These are phyloP conservation scores for Epichloe sylvatica DNA, from an alignment of 2,329 filamentous ascomycete genomes.

Conservation along the genomic window DNA sequence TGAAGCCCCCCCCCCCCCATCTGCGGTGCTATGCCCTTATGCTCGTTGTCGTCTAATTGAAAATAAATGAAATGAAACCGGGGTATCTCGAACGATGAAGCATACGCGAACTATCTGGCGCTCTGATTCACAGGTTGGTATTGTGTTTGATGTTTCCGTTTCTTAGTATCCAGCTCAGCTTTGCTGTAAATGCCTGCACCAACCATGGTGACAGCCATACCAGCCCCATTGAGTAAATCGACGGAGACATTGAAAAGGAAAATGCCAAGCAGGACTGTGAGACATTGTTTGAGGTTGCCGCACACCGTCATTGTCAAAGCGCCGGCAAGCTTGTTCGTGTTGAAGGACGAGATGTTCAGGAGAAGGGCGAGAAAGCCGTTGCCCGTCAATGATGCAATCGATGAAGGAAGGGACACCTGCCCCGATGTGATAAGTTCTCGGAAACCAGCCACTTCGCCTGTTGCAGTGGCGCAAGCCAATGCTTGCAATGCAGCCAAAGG, in stretches of 20 bases:
- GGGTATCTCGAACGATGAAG: constrained; percentile 7
- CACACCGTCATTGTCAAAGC: constrained; percentile 47
- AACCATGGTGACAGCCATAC: constrained; percentile 39
- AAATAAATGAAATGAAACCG: constrained; percentile 3
- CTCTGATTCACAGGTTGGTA: constrained; percentile 25
- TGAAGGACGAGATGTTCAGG: constrained; percentile 43
- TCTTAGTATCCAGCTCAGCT: constrained; percentile 38
- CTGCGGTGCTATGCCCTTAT: background rate
- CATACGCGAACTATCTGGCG: constrained; percentile 9
- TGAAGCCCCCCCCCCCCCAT: background rate
- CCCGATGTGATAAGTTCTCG: constrained; percentile 21
- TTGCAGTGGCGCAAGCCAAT: constrained; percentile 34
- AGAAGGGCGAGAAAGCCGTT: constrained; percentile 42
- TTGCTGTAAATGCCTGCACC: constrained; percentile 45
- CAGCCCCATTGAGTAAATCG: constrained; percentile 39
- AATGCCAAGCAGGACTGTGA: constrained; percentile 41
- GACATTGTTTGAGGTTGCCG: constrained; percentile 44
- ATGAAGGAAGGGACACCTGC: constrained; percentile 21
- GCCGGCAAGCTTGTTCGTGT: constrained; percentile 43
- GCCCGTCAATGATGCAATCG: constrained; percentile 29
- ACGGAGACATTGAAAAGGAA: constrained; percentile 37
- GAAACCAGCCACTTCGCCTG: constrained; percentile 37
- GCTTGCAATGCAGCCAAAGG: constrained; percentile 45
- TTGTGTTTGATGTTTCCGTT: constrained; percentile 16
- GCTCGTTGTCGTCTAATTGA: background rate